A percentile compares a stretch with the other conserved stretches of the same genome.
Evolutionary conservation across 345 rosid genomes (phyloP).

Genomic region (Xanthoceras sorbifolium): DNA sequence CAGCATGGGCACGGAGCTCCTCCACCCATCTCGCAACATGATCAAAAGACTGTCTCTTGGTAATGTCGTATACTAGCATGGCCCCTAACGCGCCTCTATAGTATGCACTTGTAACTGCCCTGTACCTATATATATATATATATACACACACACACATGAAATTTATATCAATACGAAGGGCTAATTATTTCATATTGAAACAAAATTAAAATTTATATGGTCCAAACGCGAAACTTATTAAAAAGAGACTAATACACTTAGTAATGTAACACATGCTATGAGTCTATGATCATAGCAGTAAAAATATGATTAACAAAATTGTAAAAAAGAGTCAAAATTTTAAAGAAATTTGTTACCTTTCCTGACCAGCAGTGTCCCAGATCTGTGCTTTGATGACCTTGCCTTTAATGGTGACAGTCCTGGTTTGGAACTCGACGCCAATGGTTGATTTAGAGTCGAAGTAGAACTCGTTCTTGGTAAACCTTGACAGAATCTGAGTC

Average conservation of each 20-base stretch:
- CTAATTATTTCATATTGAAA: no score
- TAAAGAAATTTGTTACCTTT: conserved; percentile 47
- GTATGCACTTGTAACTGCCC: conserved; percentile 83
- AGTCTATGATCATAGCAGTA: no score
- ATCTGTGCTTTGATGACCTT: conserved; percentile 89
- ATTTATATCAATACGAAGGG: no score
- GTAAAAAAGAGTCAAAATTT: neutral
- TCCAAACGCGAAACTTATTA: no score
- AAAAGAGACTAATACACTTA: no score
- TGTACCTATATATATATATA: conserved; percentile 53
- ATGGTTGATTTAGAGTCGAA: conserved; percentile 82
- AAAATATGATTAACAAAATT: no score
- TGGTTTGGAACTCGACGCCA: conserved; percentile 85
- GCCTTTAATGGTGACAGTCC: conserved; percentile 57
- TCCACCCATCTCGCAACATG: conserved; percentile 75
- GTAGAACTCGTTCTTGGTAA: conserved; percentile 66
- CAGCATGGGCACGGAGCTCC: conserved; percentile 79
- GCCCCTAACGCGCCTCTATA: conserved; percentile 80
- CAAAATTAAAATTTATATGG: no score
- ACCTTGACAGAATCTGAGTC: conserved; percentile 76
- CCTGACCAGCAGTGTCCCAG: conserved; percentile 98
- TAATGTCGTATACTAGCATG: conserved; percentile 73
- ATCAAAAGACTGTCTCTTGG: conserved; percentile 65
- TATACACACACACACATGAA: no score
- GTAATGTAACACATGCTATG: no score